These are phyloP conservation scores for Pyricularia sp. DNA, from an alignment of 2,329 filamentous ascomycete species.

Conservation along the genomic window DNA sequence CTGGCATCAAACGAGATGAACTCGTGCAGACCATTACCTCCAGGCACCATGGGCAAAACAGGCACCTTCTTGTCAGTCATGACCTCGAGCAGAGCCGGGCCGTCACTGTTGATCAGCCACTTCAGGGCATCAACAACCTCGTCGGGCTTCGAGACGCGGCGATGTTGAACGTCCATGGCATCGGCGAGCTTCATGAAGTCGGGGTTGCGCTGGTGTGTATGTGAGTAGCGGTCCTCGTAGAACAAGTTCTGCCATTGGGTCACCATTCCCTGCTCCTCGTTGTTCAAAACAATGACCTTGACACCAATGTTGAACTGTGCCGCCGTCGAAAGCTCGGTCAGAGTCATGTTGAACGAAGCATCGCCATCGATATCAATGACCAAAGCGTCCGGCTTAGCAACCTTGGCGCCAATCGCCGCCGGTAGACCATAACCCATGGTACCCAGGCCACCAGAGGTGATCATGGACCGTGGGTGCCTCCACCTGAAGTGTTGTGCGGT, in stretches of 20 bases:
- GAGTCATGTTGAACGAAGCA: constrained; percentile 98
- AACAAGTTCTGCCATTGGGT: constrained; percentile 98
- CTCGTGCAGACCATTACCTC: constrained; percentile 79
- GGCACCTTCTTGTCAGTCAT: constrained; percentile 87
- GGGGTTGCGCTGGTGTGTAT: constrained; percentile 93
- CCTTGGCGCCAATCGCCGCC: constrained; percentile 91
- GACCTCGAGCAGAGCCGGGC: constrained; percentile 88
- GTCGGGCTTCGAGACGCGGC: constrained; percentile 61
- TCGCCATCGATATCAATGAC: constrained; percentile 97
- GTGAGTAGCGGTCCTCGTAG: constrained; percentile 86
- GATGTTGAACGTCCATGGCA: constrained; percentile 77
- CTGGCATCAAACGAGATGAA: constrained; percentile 82
- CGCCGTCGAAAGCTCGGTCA: constrained; percentile 88
- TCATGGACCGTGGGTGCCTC: constrained; percentile 84
- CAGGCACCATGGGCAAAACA: constrained; percentile 95
- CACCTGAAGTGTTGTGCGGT: constrained; percentile 93
- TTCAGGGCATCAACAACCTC: constrained; percentile 70
- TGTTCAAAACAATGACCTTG: constrained; percentile 92
- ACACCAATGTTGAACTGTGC: constrained; percentile 94
- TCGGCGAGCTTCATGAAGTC: constrained; percentile 91
- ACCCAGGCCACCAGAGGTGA: constrained; percentile 90
- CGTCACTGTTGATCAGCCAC: constrained; percentile 84
- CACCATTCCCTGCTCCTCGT: constrained; percentile 97
- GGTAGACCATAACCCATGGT: constrained; percentile 96
- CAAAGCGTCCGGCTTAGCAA: constrained; percentile 63